These are phyloP conservation scores for Moesziomyces aphidis DNA, from an alignment of 1,284 basidiomycete genomes.

Conservation along the genomic window DNA sequence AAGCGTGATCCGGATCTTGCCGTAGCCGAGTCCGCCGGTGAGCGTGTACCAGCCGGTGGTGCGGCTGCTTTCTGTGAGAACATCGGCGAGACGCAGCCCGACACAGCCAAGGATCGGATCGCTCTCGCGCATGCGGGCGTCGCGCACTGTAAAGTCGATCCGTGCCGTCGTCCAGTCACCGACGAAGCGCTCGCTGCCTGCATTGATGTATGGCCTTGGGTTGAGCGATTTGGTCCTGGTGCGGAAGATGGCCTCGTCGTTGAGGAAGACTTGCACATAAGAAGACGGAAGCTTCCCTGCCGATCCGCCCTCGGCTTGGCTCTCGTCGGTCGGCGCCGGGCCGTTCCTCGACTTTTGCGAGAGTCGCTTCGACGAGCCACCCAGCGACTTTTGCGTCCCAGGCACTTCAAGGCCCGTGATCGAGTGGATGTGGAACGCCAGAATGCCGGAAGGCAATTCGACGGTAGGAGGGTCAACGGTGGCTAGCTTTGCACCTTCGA, in stretches of 20 bases:
- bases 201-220: constrained; percentile 61
- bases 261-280: constrained; percentile 62
- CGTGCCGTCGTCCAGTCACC: constrained; percentile 56
- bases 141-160: constrained; percentile 57
- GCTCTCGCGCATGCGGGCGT: constrained; percentile 57
- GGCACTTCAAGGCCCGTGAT: constrained; percentile 56
- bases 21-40: constrained; percentile 55
- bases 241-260: constrained; percentile 62
- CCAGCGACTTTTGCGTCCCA: constrained; percentile 44
- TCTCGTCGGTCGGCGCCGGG: constrained; percentile 34
- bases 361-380: constrained; percentile 36
- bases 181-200: constrained; percentile 57
- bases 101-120: constrained; percentile 62
- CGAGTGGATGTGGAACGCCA: constrained; percentile 62
- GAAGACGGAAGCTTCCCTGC: constrained; percentile 55
- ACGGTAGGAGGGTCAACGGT: constrained; percentile 43
- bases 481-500: constrained; percentile 53
- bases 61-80: constrained; percentile 44
- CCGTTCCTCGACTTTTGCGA: constrained; percentile 33
- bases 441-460: constrained; percentile 51
- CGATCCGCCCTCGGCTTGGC: constrained; percentile 40
- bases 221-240: constrained; percentile 61
- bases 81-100: constrained; percentile 49
- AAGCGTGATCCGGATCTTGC: constrained; percentile 58
- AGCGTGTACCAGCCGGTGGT: constrained; percentile 56